Conservation (phyloP, 176 grass and related monocot species). For the Rhynchospora tenuis region DNA sequence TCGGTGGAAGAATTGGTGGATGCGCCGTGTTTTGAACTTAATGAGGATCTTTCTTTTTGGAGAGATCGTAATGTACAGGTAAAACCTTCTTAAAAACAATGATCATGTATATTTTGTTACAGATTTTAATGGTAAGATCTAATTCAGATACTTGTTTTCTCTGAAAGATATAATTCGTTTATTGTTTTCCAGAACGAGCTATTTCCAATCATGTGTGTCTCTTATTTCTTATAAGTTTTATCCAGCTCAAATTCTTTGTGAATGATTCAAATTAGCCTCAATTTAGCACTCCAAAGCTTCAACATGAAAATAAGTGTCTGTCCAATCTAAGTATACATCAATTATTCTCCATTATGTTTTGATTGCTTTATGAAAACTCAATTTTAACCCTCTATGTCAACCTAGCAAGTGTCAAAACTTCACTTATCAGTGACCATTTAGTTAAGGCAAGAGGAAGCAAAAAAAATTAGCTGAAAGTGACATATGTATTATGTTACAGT, state of each 20-base stretch:
- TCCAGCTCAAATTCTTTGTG: background rate
- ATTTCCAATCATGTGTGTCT: too few species aligned
- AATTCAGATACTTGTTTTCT: background rate
- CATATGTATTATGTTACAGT: background rate
- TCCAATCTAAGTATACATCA: background rate
- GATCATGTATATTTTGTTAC: background rate
- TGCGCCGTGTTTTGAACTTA: slow-evolving; percentile 71
- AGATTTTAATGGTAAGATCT: background rate
- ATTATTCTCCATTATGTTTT: background rate
- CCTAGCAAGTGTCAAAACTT: background rate
- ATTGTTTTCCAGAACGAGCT: too few species aligned
- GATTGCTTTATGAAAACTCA: background rate
- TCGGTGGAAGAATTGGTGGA: slow-evolving; percentile 37
- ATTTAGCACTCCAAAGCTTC: background rate
- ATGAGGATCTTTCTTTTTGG: slow-evolving; percentile 86
- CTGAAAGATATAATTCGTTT: background rate
- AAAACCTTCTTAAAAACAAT: background rate
- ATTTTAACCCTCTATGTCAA: background rate
- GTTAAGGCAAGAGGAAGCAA: background rate
- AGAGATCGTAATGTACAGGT: slow-evolving; percentile 93
- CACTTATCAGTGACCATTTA: background rate
- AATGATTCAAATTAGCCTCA: background rate
- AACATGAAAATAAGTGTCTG: background rate
- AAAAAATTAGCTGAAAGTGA: background rate
- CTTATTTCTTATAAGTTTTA: background rate